Conservation (phyloP, 2,329 filamentous ascomycete species). For the Sarocladiaceae sp. region DNA sequence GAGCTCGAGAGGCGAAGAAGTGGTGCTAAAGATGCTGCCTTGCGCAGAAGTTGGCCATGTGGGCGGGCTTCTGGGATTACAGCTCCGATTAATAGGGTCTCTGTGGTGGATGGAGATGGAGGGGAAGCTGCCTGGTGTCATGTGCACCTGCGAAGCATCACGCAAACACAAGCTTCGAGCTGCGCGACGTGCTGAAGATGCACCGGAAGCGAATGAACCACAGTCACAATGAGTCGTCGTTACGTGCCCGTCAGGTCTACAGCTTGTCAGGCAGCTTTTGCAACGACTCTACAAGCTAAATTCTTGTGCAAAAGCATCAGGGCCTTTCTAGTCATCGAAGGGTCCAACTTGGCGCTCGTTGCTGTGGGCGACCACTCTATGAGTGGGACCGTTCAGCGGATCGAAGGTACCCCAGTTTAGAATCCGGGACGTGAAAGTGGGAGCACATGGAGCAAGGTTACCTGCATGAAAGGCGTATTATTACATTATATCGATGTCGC, state of each 20-base stretch:
- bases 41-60: background rate
- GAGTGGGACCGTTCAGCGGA: background rate
- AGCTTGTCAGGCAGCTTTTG: too few relatives aligned
- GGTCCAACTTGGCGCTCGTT: constrained; percentile 4
- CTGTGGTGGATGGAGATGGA: background rate
- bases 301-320: too few relatives aligned
- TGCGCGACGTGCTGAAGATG: background rate
- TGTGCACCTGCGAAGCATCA: background rate
- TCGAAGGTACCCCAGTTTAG: too few relatives aligned
- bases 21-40: background rate
- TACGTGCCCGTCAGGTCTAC: too few relatives aligned
- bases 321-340: constrained; percentile 1
- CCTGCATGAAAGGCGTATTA: too few relatives aligned
- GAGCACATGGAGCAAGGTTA: too few relatives aligned
- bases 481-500: background rate
- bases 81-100: background rate
- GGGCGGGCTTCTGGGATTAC: too few relatives aligned
- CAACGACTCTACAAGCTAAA: too few relatives aligned
- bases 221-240: too few relatives aligned
- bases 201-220: too few relatives aligned
- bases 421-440: too few relatives aligned
- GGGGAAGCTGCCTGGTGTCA: constrained; percentile 5
- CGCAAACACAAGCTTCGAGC: background rate
- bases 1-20: background rate
- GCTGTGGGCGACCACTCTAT: constrained; percentile 1